These are phyloP conservation scores for Leishmania mexicana DNA, from an alignment of 208 protist species.

Conservation along the genomic window DNA sequence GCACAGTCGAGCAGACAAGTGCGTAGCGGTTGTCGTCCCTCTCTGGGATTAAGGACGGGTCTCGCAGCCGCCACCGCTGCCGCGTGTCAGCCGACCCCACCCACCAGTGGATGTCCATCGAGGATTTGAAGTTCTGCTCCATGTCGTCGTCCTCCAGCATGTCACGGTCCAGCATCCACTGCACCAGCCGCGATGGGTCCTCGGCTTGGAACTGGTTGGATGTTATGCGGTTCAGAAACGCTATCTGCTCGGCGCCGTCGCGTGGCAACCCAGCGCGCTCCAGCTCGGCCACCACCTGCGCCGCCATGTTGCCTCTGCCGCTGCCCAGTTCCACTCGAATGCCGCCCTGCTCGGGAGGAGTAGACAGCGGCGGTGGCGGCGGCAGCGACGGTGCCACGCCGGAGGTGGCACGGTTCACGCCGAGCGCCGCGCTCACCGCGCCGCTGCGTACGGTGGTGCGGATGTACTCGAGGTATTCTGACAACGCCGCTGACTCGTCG, in stretches of 20 bases:
- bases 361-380: not conserved
- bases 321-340: not conserved
- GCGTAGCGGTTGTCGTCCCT: constrained; percentile 63
- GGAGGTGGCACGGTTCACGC: not conserved
- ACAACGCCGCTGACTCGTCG: not conserved
- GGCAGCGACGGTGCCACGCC: not conserved
- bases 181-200: constrained; percentile 32
- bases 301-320: not conserved
- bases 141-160: constrained; percentile 35
- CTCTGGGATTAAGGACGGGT: constrained; percentile 53
- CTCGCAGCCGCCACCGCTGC: constrained; percentile 70
- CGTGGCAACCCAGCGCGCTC: constrained; percentile 3
- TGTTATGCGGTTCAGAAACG: constrained; percentile 21
- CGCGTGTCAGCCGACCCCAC: constrained; percentile 56
- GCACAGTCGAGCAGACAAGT: constrained; percentile 22
- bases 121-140: constrained; percentile 35
- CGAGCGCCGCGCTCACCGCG: not conserved
- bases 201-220: constrained; percentile 30
- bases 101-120: constrained; percentile 75
- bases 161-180: constrained; percentile 41
- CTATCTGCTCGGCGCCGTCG: constrained; percentile 24
- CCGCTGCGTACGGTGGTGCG: not conserved
- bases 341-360: not conserved
- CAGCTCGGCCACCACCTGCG: constrained; percentile 6
- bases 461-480: constrained; percentile 4